Percentiles rank a stretch among this genome's conserved stretches.
phyloP scores from a whole-genome alignment of 768 basidiomycete genomes.

The Saitozyma podzolica region DNA sequence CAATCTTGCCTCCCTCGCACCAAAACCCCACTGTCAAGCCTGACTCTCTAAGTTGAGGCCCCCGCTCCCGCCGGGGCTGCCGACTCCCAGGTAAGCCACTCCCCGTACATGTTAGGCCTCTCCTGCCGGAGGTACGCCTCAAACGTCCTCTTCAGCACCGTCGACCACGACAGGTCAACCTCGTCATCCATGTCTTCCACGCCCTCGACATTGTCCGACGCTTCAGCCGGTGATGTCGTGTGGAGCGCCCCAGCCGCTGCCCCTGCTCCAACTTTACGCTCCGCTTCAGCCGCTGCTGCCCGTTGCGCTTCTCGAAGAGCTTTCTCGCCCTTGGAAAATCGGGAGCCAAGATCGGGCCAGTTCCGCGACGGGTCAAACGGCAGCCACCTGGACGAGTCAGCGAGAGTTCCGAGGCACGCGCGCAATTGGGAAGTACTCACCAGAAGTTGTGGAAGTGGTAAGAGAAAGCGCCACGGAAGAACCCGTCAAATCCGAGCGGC shows the following conservation, averaged over 20 bases:
- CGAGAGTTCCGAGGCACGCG: not conserved
- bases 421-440: conserved; percentile 24
- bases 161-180: conserved; percentile 66
- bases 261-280: conserved; percentile 9
- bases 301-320: conserved; percentile 58
- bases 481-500: conserved; percentile 87
- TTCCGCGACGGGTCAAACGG: conserved; percentile 91
- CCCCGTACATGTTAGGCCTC: conserved; percentile 92
- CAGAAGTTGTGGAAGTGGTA: conserved; percentile 81
- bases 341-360: conserved; percentile 86
- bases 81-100: conserved; percentile 61
- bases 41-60: too few relatives aligned
- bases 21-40: too few relatives aligned
- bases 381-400: conserved; percentile 70
- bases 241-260: not conserved
- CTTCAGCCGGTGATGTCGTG: not conserved
- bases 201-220: not conserved
- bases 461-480: conserved; percentile 88
- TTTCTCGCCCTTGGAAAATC: conserved; percentile 74
- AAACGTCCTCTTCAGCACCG: conserved; percentile 92
- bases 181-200: conserved; percentile 48
- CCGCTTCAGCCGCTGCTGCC: conserved; percentile 18
- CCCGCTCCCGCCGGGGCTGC: too few relatives aligned
- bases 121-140: conserved; percentile 90
- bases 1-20: too few relatives aligned